Conservation (phyloP, 2,329 filamentous ascomycete species). For the Teratosphaeria pseudoeucalypti region DNA sequence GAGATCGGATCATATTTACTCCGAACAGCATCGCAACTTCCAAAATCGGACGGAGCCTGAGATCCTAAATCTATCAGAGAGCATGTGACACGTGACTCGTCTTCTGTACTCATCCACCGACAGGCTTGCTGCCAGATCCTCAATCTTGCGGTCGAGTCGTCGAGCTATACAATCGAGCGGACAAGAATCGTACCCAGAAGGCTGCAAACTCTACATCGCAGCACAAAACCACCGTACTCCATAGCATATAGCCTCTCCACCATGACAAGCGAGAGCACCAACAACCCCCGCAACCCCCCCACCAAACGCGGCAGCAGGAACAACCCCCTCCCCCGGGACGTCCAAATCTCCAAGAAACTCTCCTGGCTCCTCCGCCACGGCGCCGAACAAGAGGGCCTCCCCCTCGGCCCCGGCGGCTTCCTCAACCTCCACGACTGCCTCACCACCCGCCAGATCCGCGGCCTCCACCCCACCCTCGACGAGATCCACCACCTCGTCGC, state of each 20-base stretch:
- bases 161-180: background rate
- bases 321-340: slow-evolving; percentile 11
- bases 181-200: background rate
- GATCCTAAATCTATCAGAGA: background rate
- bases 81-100: background rate
- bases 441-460: slow-evolving; percentile 50
- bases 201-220: background rate
- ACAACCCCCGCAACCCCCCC: background rate
- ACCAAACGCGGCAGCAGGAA: background rate
- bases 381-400: slow-evolving; percentile 49
- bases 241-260: background rate
- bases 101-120: background rate
- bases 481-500: slow-evolving; percentile 63
- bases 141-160: background rate
- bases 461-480: slow-evolving; percentile 60
- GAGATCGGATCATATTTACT: background rate
- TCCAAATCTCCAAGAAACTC: slow-evolving; percentile 26
- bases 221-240: background rate
- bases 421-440: slow-evolving; percentile 50
- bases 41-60: background rate
- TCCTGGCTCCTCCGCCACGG: slow-evolving; percentile 50
- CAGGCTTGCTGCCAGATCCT: background rate
- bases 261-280: background rate
- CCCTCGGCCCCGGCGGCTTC: slow-evolving; percentile 49
- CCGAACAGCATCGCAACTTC: background rate